Base-by-base conservation (phyloP, 495 filamentous ascomycete genomes). In the Xylaria telfairii region DNA sequence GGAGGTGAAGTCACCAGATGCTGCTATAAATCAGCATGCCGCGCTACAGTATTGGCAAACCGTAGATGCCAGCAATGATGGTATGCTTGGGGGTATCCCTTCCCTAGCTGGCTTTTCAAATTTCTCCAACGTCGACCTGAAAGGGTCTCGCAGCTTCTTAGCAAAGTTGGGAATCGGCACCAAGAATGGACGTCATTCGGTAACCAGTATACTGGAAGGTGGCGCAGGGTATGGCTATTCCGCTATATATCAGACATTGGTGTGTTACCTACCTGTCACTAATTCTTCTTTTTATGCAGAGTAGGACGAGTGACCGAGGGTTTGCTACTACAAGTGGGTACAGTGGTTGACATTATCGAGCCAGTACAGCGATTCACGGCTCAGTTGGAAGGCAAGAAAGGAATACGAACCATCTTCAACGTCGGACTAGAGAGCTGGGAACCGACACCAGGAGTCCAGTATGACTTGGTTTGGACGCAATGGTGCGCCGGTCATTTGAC, bases 91-190 rank as follows among this genome's bases (percentile, higher is more conserved):
- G 41, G 41, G 41, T 9, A 44, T 44, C 15, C 9, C 41, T 15
- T 44, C 41, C 12, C 41, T 44, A 1, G 17, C 1, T 24, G 49
- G 49, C 49, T 53, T 53, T 26, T 13, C 49, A 5, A 21, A 53
- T 28, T 4, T 53, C 24, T 49, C 47, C n/a, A 49, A 49, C 7
- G 47, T 49, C 47, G 47, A 49, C 47, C 47, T 49, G n/a, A n/a
- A 24, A 49, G 47, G 47, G 21, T 49, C 47, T n/a, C 47, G 47
- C n/a, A 49, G 47, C 47, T 49, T 49, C 47, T 49, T 49, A 49
- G 47, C 47, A 49, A 53, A 53, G 24, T 53, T 53, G 49, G 24
- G 49, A 15, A 53, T 53, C 6, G 24, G 24, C 10, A 53, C 21
- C 24, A 28, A 53, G 49, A 28, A 28, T 53, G 49, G 21, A 24